Evolutionary conservation across 805 yeast genomes (phyloP).

Genomic region (Zygoascus tannicola): DNA sequence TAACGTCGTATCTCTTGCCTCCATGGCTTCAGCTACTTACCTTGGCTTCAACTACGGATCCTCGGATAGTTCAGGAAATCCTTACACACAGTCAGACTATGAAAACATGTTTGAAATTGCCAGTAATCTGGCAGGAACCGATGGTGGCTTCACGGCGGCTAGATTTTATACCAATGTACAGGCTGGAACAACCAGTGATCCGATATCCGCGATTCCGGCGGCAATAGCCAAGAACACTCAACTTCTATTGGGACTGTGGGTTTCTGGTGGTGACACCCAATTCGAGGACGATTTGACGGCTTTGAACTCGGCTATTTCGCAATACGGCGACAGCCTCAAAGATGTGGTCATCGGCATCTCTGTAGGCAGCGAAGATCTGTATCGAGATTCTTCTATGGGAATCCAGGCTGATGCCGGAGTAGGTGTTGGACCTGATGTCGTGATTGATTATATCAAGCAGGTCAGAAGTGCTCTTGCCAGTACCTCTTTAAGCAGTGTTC

Average conservation of each 20-base stretch:
- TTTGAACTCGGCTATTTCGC: conserved; percentile 12
- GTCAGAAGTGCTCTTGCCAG: conserved; percentile 61
- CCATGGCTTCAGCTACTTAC: conserved; percentile 8
- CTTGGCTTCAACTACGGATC: conserved; percentile 20
- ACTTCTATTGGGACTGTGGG: conserved; percentile 18
- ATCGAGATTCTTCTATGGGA: conserved; percentile 42
- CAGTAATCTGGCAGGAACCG: conserved; percentile 9
- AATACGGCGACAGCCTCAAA: conserved; percentile 12
- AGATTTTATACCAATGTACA: conserved; percentile 19
- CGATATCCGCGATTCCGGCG: conserved; percentile 17
- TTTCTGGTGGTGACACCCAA: conserved; percentile 13
- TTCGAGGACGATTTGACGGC: conserved; percentile 16
- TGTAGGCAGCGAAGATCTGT: conserved; percentile 83
- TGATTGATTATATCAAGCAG: conserved; percentile 45
- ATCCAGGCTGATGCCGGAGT: conserved; percentile 62
- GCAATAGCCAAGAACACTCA: conserved; percentile 15
- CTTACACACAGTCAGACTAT: conserved; percentile 11
- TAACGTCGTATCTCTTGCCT: background rate
- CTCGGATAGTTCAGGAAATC: conserved; percentile 13
- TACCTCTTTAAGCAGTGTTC: conserved; percentile 52
- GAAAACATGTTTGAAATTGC: conserved; percentile 16
- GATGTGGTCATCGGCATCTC: conserved; percentile 50
- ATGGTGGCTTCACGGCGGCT: conserved; percentile 15
- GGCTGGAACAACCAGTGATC: conserved; percentile 16
- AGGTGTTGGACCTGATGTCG: conserved; percentile 48